Base-by-base conservation (phyloP, 2,329 filamentous ascomycete genomes). In the Penicillium sp. region DNA sequence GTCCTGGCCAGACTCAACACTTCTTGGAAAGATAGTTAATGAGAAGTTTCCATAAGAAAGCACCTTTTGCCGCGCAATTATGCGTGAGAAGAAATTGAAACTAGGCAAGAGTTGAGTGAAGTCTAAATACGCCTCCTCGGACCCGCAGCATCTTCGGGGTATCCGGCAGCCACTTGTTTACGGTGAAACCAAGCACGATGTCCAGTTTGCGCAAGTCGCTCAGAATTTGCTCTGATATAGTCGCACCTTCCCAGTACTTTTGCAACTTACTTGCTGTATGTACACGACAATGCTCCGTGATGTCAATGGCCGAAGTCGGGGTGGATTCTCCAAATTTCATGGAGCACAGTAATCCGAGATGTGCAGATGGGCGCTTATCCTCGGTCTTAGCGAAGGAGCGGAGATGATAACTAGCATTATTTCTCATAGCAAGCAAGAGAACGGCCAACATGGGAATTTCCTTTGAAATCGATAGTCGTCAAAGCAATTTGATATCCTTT, bases 271-370 rank as follows among this genome's bases (percentile, higher is more conserved):
- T n/a, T n/a, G 26, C 11, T 22, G 3, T 30, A 7, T 28, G 25
- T 30, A 30, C n/a, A 30, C 30, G 16, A 30, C 3, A 30, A 48
- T 30, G 26, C 14, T 48, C 30, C 45, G 8, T 48, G 3, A n/a
- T 28, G 45, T 51, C 28, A 30, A 22, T 51, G n/a, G 48, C 48
- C 48, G 48, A 35, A 19, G 48, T 51, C 48, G 48, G 48, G 30
- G 30, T 35, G 28, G 48, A 33, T 33, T 10, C 8, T 25, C 46
- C 28, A 33, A 6, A 49, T 26, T 51, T 2, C 28, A 35, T 35
- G 51, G 51, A 53, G 51, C 51, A 53, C 33, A 38, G 51, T 53
- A 38, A 40, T 53, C 51, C 49, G 49, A 52, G 25, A 33, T 14
- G 6, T 52, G 33, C 49, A 52, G 30, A 10, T 52, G 10, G 14